These are phyloP conservation scores for Mucor circinelloides DNA, from an alignment of 371 early-diverging fungal species.

Conservation along the genomic window DNA sequence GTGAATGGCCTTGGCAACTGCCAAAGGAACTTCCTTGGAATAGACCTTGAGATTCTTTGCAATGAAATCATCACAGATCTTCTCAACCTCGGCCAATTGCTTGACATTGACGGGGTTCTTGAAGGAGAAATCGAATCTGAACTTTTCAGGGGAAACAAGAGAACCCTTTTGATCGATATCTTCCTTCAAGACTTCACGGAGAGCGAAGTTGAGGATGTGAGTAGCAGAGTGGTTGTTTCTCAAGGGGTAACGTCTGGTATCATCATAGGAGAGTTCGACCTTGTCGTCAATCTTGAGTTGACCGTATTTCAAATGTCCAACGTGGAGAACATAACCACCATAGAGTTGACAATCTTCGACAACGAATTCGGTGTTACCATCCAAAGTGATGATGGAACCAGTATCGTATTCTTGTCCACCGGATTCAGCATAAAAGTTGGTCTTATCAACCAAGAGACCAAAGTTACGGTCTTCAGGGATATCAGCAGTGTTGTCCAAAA, in stretches of 20 bases:
- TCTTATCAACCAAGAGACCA: constrained; percentile 94
- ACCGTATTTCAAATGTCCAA: constrained; percentile 93
- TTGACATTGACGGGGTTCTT: constrained; percentile 78
- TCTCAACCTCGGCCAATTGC: constrained; percentile 85
- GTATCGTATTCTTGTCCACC: constrained; percentile 99
- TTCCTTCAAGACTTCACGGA: constrained; percentile 80
- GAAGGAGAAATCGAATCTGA: constrained; percentile 97
- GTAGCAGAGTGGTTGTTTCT: constrained; percentile 98
- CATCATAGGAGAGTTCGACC: constrained; percentile 86
- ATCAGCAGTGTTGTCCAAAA: constrained; percentile 47
- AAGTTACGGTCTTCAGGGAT: constrained; percentile 63
- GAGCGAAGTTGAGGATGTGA: constrained; percentile 97
- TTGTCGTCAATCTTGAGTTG: constrained; percentile 66
- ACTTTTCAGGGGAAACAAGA: constrained; percentile 95
- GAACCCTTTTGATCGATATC: constrained; percentile 97
- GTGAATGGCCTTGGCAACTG: constrained; percentile 79
- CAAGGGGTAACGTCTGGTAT: constrained; percentile 86
- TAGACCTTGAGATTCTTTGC: constrained; percentile 75
- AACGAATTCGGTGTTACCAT: constrained; percentile 83
- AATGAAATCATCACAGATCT: constrained; percentile 83
- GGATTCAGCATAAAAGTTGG: constrained; percentile 99
- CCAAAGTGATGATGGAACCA: constrained; percentile 87
- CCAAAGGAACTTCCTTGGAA: constrained; percentile 86
- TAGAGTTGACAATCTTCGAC: constrained; percentile 97
- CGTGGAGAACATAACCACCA: constrained; percentile 97